Base-by-base conservation (phyloP, 352 stramenopile species). In the Phytophthora aleatoria region DNA sequence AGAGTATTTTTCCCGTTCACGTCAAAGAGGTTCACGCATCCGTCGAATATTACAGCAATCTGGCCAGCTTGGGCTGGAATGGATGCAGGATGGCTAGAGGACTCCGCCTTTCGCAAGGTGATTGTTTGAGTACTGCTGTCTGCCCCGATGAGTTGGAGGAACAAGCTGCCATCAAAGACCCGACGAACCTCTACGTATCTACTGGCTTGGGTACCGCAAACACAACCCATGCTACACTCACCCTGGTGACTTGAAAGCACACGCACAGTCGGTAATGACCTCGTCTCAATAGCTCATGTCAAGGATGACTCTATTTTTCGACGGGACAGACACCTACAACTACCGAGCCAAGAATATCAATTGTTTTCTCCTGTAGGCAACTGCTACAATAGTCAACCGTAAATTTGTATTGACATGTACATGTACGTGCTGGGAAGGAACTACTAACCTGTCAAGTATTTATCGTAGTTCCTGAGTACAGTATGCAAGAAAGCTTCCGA, bases 121-220 rank as follows among this genome's bases (percentile, higher is more conserved):
- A 90, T 75, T n/a, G 71, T 64, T 36, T 90, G 71, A 30, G 68
- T 69, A 11, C 76, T 69, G 15, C 76, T 72, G 35, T 89, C 77
- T 11, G 67, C 63, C 13, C 79, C 79, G 39, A 91, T 85, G 35
- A 91, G 69, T 35, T 86, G 77, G 45, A 91, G 65, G 41, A 91
- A 77, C 16, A 81, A 85, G 26, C 79, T 88, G 6, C 61, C 64
- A 15, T 90, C 79, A 47, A 86, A 91, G 11, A 91, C 59, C 20
- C 61, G 61, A 12, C 64, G 56, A 57, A 90, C 64, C 58, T 88
- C 76, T 26, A 70, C 57, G 20, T 45, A 54, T 62, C 57, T 57
- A 43, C 70, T 73, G 24, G 59, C 58, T 47, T 80, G 72, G 15
- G 66, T 81, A 42, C 79, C 66, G 44, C 83, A 85, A 53, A 84